Percentiles rank a stretch among this genome's conserved stretches.
Evolutionary conservation across 768 basidiomycete species (phyloP).

Genomic region (Leucosporidium creatinivorum): DNA sequence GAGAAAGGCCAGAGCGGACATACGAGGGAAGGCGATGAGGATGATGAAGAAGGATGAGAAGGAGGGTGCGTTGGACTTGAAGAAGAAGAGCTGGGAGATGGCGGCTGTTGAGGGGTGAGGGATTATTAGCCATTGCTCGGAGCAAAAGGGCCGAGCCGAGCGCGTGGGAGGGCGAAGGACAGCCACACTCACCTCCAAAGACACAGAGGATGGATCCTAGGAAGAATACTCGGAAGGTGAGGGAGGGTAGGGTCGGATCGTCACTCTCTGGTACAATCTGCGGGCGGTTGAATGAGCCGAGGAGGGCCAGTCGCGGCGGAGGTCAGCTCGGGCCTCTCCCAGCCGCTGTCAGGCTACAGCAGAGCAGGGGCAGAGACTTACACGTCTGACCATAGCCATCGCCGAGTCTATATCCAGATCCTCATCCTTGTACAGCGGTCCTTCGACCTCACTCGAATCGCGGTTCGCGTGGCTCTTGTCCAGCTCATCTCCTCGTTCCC

Average conservation of each 20-base stretch:
- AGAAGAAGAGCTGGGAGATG: constrained; percentile 39
- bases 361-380: not conserved
- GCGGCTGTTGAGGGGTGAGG: constrained; percentile 26
- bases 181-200: constrained; percentile 14
- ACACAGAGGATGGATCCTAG: constrained; percentile 30
- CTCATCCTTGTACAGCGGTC: not conserved
- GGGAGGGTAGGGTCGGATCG: constrained; percentile 36
- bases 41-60: constrained; percentile 28
- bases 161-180: not conserved
- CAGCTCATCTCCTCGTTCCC: too few relatives aligned
- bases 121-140: not conserved
- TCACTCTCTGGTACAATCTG: constrained; percentile 37
- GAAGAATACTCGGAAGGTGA: constrained; percentile 37
- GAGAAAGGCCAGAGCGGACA: not conserved
- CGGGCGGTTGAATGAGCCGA: not conserved
- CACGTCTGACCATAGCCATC: constrained; percentile 7
- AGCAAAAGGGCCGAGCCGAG: not conserved
- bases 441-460: not conserved
- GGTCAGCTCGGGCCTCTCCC: not conserved
- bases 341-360: not conserved
- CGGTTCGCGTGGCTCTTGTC: too few relatives aligned
- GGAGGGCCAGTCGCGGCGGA: not conserved
- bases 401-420: constrained; percentile 3
- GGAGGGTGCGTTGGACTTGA: constrained; percentile 36
- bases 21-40: constrained; percentile 29